Base-by-base conservation (phyloP, 768 basidiomycete genomes). In the Mycena galericulata region DNA sequence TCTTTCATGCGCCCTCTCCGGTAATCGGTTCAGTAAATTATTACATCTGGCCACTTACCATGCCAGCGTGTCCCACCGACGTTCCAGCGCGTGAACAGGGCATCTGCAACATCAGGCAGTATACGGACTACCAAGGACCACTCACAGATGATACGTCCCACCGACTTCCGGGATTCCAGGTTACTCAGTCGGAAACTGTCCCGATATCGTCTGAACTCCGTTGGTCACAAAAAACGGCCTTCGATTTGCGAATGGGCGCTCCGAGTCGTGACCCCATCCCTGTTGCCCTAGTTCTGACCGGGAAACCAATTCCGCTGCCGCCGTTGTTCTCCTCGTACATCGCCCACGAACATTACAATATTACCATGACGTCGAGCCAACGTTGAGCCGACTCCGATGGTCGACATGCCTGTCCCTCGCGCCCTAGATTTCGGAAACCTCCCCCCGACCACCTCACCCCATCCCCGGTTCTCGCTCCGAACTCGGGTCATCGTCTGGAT, bases 291-390 rank as follows among this genome's bases (percentile, higher is more conserved):
- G 24, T 50, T 32, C 27, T 27, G 24, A 27, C 36, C 27, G 64
- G 58, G 3, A 65, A 62, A 29, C 40, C 62, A 20, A 54, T 62
- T 10, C 54, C 57, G 17, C 57, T 65, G 2, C 59, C 64, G 14
- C 36, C 64, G 36, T 41, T 66, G 1, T 65, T 62, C 41, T 57
- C 69, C 11, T 53, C 45, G 1, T 65, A 27, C 59, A 3, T 56
- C 64, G 11, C 64, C 63, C 24, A 51, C 57, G 24, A 34, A 65
- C 53, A 57, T n/a, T n/a, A n/a, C n/a, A 60, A n/a, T 66, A 53
- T 29, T 58, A 51, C 14, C 45, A 27, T 17, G 50, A 59, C 26
- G 5, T 20, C 41, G 62, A 69, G n/a, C n/a, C n/a, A n/a, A n/a
- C n/a, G n/a, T n/a, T n/a, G n/a, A n/a, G n/a, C n/a, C n/a, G n/a